Evolutionary conservation across 371 early-diverging fungal genomes (phyloP).

Genomic region (Enterocytospora artemiae): DNA sequence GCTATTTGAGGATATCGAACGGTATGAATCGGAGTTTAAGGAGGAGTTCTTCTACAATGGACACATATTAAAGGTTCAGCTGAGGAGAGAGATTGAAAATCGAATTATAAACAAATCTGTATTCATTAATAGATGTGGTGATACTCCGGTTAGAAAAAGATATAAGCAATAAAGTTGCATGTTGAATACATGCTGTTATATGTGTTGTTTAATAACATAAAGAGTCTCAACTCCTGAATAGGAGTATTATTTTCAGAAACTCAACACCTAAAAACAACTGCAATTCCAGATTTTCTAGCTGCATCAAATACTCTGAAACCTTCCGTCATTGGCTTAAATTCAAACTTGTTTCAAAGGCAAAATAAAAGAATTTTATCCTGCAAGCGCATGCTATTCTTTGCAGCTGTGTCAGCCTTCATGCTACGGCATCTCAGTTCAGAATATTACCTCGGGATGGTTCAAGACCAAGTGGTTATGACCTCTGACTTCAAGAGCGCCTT

Average conservation of each 20-base stretch:
- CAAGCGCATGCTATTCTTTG: neutral
- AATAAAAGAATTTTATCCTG: neutral
- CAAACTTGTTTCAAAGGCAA: neutral
- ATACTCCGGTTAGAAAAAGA: constrained; percentile 30
- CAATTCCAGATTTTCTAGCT: neutral
- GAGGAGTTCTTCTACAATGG: constrained; percentile 16
- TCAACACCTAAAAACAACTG: neutral
- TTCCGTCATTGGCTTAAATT: neutral
- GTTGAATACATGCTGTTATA: neutral
- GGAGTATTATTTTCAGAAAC: neutral
- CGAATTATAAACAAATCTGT: constrained; percentile 54
- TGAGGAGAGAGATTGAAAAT: constrained; percentile 45
- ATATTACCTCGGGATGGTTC: neutral
- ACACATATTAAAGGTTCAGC: constrained; percentile 14
- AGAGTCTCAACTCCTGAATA: neutral
- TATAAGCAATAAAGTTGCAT: neutral
- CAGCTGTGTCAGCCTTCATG: neutral
- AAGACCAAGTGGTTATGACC: neutral
- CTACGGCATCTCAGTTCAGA: neutral
- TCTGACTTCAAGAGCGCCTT: neutral
- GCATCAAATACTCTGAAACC: neutral
- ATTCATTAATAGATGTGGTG: constrained; percentile 40
- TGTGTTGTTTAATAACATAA: neutral
- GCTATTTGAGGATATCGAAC: constrained; percentile 55
- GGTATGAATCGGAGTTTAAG: constrained; percentile 36